Conservation (phyloP, 345 rosid genomes). For the Moringa oleifera region DNA sequence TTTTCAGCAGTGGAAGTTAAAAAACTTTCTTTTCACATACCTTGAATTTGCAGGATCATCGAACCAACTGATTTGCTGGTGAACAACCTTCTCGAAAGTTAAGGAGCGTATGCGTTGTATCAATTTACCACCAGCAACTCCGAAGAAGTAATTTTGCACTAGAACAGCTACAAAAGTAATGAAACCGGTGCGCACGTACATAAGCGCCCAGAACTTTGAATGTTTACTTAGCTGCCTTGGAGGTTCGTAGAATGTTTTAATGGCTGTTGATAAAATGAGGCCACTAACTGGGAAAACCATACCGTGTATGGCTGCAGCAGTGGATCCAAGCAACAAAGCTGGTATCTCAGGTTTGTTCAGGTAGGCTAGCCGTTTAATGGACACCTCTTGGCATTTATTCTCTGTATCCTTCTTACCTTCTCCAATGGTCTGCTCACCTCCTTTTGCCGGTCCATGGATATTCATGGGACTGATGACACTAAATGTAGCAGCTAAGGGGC, state of each 20-base stretch:
- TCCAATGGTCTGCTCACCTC: no score
- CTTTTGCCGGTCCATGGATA: no score
- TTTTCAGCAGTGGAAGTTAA: no score
- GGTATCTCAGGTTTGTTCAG: conserved; percentile 73
- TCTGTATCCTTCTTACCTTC: no score
- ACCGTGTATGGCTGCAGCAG: conserved; percentile 47
- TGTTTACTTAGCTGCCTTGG: conserved; percentile 39
- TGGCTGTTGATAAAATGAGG: conserved; percentile 45
- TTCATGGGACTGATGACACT: conserved; percentile 20
- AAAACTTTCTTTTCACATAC: no score
- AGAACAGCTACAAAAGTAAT: conserved; percentile 46
- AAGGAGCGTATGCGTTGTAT: conserved; percentile 50
- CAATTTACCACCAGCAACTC: conserved; percentile 59
- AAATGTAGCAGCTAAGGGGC: conserved; percentile 22
- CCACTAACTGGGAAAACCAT: conserved; percentile 54
- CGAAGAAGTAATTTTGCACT: conserved; percentile 42
- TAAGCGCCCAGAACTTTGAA: conserved; percentile 57
- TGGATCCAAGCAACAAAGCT: conserved; percentile 45
- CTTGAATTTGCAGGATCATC: conserved; percentile 66
- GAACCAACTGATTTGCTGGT: conserved; percentile 83
- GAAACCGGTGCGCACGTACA: conserved; percentile 47
- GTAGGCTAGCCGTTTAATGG: conserved; percentile 45
- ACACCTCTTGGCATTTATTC: conserved; percentile 19
- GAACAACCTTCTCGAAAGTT: conserved; percentile 65
- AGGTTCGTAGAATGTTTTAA: conserved; percentile 55